Percentiles rank a stretch among this genome's conserved stretches.
Evolutionary conservation across 2,329 filamentous ascomycete genomes (phyloP).

Genomic region (Monilinia vaccinii-corymbosi): DNA sequence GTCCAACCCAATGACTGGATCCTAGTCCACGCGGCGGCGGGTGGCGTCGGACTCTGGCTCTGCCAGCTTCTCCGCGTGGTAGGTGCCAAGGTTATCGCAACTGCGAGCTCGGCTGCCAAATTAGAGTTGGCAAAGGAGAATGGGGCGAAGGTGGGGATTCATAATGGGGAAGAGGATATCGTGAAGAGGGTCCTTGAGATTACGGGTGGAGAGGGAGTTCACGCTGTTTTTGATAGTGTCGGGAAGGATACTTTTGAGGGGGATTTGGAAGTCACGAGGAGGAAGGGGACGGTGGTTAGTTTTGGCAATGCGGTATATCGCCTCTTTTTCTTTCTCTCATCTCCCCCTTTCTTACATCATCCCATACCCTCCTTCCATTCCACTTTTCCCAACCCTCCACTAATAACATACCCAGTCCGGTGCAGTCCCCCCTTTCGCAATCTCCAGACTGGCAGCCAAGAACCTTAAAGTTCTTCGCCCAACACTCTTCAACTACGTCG

Average conservation of each 20-base stretch:
- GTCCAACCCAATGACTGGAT: constrained; percentile 73
- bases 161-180: constrained; percentile 54
- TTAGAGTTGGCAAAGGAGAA: constrained; percentile 56
- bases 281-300: constrained; percentile 68
- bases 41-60: constrained; percentile 68
- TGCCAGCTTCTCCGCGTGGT: constrained; percentile 64
- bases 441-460: constrained; percentile 55
- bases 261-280: constrained; percentile 61
- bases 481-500: constrained; percentile 60
- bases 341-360: no score
- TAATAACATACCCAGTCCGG: constrained; percentile 12
- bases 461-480: constrained; percentile 71
- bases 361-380: no score
- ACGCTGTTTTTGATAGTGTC: constrained; percentile 78
- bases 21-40: constrained; percentile 77
- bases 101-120: constrained; percentile 67
- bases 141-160: constrained; percentile 64
- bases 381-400: not conserved
- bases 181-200: constrained; percentile 54
- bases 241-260: constrained; percentile 79
- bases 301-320: constrained; percentile 69
- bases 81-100: constrained; percentile 72
- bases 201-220: constrained; percentile 63
- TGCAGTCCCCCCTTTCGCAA: constrained; percentile 57
- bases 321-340: no score